These are phyloP conservation scores for Sherardia arvensis DNA, from an alignment of 257 asterid genomes.

Conservation along the genomic window DNA sequence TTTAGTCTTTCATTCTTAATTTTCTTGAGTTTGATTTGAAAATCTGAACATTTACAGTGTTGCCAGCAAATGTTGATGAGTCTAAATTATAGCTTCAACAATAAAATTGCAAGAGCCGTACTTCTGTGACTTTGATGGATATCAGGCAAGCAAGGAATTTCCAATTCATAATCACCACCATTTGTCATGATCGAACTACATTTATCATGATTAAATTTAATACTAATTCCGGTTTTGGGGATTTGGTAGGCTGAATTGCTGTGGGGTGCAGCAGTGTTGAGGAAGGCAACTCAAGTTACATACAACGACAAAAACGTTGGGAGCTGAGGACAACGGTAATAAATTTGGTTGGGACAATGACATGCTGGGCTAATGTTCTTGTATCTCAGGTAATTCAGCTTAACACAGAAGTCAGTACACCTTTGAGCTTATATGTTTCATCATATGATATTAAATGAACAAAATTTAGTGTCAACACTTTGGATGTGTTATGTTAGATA, in stretches of 20 bases:
- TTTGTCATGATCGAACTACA: background rate
- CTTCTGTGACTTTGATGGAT: conserved; percentile 94
- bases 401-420: background rate
- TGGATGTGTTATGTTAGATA: background rate
- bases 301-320: conserved; percentile 76
- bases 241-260: conserved; percentile 76
- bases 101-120: no score
- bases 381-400: conserved; percentile 56
- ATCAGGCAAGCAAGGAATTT: conserved; percentile 48
- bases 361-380: conserved; percentile 88
- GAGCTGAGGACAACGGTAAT: conserved; percentile 75
- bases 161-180: background rate
- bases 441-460: background rate
- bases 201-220: background rate
- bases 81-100: no score
- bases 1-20: no score
- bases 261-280: conserved; percentile 97
- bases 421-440: background rate
- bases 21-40: no score
- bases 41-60: no score
- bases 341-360: conserved; percentile 99
- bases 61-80: no score
- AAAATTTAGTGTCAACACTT: background rate
- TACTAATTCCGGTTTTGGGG: background rate
- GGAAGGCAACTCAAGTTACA: conserved; percentile 76